Conservation (phyloP, 176 grass and related monocot genomes). For the Lolium perenne region DNA sequence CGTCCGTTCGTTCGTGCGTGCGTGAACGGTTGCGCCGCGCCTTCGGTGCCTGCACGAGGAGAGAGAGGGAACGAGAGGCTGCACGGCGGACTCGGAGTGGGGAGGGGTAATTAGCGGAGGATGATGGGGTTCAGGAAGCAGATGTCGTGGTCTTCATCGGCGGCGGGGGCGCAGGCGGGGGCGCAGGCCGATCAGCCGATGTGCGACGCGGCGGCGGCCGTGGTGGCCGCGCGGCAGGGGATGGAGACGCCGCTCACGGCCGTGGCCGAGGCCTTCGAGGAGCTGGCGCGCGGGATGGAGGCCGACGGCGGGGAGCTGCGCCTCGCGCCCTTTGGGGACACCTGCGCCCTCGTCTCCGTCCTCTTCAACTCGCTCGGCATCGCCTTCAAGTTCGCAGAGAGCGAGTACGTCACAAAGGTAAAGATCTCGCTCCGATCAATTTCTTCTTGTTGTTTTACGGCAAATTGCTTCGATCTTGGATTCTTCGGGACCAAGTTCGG, state of each 20-base stretch:
- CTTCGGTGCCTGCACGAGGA: neutral
- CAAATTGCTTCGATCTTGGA: neutral
- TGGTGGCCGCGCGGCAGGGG: slow-evolving; percentile 40
- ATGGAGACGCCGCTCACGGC: slow-evolving; percentile 64
- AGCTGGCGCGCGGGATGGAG: slow-evolving; percentile 59
- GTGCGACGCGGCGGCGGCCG: slow-evolving; percentile 40
- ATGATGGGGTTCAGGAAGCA: slow-evolving; percentile 61
- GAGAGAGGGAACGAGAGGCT: neutral
- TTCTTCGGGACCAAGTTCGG: neutral
- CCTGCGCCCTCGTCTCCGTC: slow-evolving; percentile 88
- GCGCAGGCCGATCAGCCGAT: slow-evolving; percentile 28
- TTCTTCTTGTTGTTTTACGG: neutral
- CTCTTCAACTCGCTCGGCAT: slow-evolving; percentile 90
- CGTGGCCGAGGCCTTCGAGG: slow-evolving; percentile 89
- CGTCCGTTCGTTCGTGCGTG: neutral
- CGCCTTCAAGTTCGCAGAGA: slow-evolving; percentile 96
- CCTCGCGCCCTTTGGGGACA: slow-evolving; percentile 69
- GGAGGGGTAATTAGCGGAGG: neutral
- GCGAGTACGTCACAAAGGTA: slow-evolving; percentile 96
- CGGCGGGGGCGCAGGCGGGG: neutral
- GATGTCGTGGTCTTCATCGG: slow-evolving; percentile 44
- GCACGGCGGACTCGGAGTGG: neutral
- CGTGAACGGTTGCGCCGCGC: slow-evolving; percentile 27
- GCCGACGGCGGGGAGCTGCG: slow-evolving; percentile 59
- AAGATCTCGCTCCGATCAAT: neutral